These are phyloP conservation scores for Dryas octopetala DNA, from an alignment of 306 rosid species.

Conservation along the genomic window DNA sequence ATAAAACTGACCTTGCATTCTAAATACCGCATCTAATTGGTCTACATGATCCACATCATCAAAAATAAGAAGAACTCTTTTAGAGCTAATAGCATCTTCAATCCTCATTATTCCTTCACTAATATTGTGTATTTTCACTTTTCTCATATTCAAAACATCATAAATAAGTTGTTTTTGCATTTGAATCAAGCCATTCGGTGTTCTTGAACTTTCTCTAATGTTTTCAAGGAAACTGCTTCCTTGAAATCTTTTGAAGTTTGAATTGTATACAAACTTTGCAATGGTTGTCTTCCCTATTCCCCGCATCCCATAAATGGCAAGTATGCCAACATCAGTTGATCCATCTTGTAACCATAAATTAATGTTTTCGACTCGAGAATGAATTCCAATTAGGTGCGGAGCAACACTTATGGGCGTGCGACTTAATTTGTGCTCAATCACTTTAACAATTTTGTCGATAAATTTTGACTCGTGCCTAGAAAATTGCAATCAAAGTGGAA, in stretches of 20 bases:
- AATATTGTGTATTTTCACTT: background rate
- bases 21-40: background rate
- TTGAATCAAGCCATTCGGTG: background rate
- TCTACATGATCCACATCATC: background rate
- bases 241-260: background rate
- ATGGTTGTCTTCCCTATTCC: slow-evolving; percentile 11
- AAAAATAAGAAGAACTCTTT: background rate
- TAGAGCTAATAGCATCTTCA: background rate
- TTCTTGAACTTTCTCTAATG: background rate
- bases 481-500: background rate
- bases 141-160: background rate
- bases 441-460: background rate
- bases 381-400: background rate
- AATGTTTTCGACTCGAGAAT: background rate
- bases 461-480: slow-evolving; percentile 6
- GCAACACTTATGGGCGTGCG: background rate
- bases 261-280: background rate
- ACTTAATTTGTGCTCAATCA: slow-evolving; percentile 1
- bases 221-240: slow-evolving; percentile 3
- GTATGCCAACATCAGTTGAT: background rate
- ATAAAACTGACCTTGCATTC: background rate
- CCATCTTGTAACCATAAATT: background rate
- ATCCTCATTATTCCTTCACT: slow-evolving; percentile 1
- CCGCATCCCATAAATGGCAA: background rate
- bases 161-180: background rate